A percentile compares a stretch with the other conserved stretches of the same genome.
Conservation (phyloP, 805 yeast species). For the Pichia californica region DNA sequence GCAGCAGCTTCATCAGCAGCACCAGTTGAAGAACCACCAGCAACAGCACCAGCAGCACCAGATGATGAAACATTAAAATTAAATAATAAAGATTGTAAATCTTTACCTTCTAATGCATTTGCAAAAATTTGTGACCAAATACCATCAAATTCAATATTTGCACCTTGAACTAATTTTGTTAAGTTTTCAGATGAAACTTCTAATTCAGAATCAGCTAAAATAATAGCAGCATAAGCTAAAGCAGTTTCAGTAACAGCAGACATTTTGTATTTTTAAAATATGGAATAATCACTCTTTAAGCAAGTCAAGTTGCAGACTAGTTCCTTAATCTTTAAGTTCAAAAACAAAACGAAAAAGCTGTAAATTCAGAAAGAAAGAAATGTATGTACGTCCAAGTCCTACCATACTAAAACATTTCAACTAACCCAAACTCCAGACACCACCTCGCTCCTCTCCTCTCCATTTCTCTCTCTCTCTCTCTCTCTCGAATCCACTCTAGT, state of each 20-base stretch:
- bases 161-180: conserved; percentile 64
- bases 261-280: conserved; percentile 35
- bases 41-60: conserved; percentile 44
- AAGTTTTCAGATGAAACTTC: conserved; percentile 85
- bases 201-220: conserved; percentile 94
- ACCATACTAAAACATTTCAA: no score
- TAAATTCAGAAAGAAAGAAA: no score
- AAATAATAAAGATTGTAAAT: conserved; percentile 61
- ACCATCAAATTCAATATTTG: conserved; percentile 69
- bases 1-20: conserved; percentile 41
- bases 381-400: no score
- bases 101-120: conserved; percentile 75
- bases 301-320: conserved; percentile 35
- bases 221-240: conserved; percentile 95
- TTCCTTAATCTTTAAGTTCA: conserved; percentile 15
- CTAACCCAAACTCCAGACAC: no score
- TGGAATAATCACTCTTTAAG: conserved; percentile 40
- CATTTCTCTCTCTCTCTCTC: not conserved
- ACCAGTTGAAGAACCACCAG: conserved; percentile 41
- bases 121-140: conserved; percentile 81
- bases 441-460: not conserved
- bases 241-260: conserved; percentile 86
- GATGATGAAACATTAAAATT: conserved; percentile 47
- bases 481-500: not conserved
- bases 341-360: not conserved